Evolutionary conservation across 768 basidiomycete species (phyloP).

Genomic region (Boletales sp.): DNA sequence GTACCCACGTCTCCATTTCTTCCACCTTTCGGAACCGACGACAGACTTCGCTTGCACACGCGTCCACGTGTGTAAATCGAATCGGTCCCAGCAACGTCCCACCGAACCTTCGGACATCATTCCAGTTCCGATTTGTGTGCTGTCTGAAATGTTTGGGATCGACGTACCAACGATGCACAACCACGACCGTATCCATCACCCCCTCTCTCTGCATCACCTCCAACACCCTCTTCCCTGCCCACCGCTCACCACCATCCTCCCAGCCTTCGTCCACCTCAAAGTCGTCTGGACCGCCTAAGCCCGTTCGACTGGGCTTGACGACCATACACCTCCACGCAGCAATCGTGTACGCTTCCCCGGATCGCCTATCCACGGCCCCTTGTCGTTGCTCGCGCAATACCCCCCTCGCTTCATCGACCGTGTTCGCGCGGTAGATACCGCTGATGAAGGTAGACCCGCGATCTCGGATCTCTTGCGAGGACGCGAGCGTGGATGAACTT

Average conservation of each 20-base stretch:
- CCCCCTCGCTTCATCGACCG: constrained; percentile 47
- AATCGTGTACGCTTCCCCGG: constrained; percentile 57
- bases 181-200: constrained; percentile 72
- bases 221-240: constrained; percentile 60
- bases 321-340: constrained; percentile 79
- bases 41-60: constrained; percentile 72
- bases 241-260: constrained; percentile 78
- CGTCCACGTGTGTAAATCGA: constrained; percentile 75
- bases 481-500: constrained; percentile 33
- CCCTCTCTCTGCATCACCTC: constrained; percentile 68
- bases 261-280: constrained; percentile 61
- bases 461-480: constrained; percentile 75
- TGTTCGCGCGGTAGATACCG: constrained; percentile 53
- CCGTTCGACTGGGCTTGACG: constrained; percentile 59
- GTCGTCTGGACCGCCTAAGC: constrained; percentile 70
- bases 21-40: constrained; percentile 62
- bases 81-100: constrained; percentile 76
- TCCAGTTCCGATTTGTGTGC: too few species aligned
- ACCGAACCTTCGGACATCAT: constrained; percentile 56
- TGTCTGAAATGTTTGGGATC: background rate
- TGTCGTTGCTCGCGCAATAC: constrained; percentile 25
- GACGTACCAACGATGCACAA: constrained; percentile 74
- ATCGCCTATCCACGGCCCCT: constrained; percentile 20
- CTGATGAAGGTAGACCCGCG: constrained; percentile 71
- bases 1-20: constrained; percentile 60